A percentile compares a stretch with the other conserved stretches of the same genome.
Conservation (phyloP, 2,329 filamentous ascomycete genomes). For the Ophiostoma ips region DNA sequence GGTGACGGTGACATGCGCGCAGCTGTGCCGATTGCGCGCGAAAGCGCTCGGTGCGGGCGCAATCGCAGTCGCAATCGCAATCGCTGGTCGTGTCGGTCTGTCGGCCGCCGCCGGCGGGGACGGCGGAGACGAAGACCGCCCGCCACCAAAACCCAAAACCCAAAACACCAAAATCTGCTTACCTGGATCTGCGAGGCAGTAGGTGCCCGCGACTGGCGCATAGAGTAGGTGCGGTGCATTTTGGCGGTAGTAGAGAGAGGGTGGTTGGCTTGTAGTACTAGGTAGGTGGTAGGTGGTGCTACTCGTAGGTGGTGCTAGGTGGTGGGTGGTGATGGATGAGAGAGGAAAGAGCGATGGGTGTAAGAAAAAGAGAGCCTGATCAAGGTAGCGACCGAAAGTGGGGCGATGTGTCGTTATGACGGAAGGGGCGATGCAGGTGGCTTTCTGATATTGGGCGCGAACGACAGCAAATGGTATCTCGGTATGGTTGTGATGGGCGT, state of each 20-base stretch:
- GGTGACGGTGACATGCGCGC: too few relatives aligned
- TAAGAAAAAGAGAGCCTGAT: background rate
- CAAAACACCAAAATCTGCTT: slow-evolving; percentile 15
- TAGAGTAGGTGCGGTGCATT: slow-evolving; percentile 98
- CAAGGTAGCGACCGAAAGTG: background rate
- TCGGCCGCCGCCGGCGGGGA: too few relatives aligned
- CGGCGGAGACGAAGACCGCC: too few relatives aligned
- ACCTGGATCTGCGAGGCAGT: slow-evolving; percentile 69
- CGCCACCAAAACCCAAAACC: too few relatives aligned
- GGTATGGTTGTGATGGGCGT: background rate
- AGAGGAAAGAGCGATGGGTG: background rate
- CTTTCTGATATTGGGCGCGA: background rate
- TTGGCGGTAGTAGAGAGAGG: too few relatives aligned
- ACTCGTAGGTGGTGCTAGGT: too few relatives aligned
- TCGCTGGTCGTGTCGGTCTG: too few relatives aligned
- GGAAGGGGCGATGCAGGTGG: background rate
- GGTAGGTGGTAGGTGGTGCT: too few relatives aligned
- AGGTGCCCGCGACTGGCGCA: slow-evolving; percentile 92
- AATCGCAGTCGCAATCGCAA: background rate
- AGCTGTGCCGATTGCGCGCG: too few relatives aligned
- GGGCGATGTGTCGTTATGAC: background rate
- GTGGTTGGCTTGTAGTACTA: too few relatives aligned
- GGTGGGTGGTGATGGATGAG: background rate
- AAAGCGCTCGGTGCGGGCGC: background rate
- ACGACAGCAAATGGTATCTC: too few relatives aligned